These are phyloP conservation scores for Candida argentea DNA, from an alignment of 805 yeast species.

Conservation along the genomic window DNA sequence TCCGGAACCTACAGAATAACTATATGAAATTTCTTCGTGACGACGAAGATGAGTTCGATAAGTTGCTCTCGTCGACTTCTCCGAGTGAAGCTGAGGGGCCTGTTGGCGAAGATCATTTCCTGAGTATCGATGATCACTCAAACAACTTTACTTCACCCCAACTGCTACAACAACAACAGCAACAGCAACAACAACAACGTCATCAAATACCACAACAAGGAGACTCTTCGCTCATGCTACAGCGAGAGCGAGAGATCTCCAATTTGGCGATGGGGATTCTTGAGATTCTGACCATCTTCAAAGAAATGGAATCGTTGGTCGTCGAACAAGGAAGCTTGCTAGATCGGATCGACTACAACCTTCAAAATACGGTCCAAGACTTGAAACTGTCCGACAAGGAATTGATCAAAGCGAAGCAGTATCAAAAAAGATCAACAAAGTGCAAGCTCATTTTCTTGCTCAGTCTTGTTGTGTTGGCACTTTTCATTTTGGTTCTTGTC, in stretches of 20 bases:
- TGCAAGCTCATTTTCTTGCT: slow-evolving; percentile 78
- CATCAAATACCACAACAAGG: slow-evolving; percentile 8
- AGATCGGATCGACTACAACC: slow-evolving; percentile 88
- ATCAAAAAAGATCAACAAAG: slow-evolving; percentile 84
- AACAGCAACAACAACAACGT: slow-evolving; percentile 10
- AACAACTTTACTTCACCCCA: no score
- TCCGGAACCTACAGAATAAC: slow-evolving; percentile 80
- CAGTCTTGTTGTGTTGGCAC: slow-evolving; percentile 57
- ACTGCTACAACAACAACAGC: slow-evolving; percentile 40
- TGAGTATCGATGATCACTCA: slow-evolving; percentile 41
- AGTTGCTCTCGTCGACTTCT: slow-evolving; percentile 4
- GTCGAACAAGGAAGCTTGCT: slow-evolving; percentile 92
- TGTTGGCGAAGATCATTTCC: slow-evolving; percentile 17
- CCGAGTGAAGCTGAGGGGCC: slow-evolving; percentile 3
- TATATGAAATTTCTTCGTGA: slow-evolving; percentile 77
- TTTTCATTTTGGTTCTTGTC: slow-evolving; percentile 60
- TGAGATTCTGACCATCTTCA: slow-evolving; percentile 87
- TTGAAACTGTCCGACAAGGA: slow-evolving; percentile 72
- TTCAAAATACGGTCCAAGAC: slow-evolving; percentile 69
- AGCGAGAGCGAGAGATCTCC: slow-evolving; percentile 83
- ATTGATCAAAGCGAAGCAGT: slow-evolving; percentile 60
- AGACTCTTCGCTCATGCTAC: slow-evolving; percentile 36
- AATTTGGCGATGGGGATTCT: slow-evolving; percentile 89
- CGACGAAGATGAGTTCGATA: slow-evolving; percentile 53
- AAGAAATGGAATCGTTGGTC: slow-evolving; percentile 83